Evolutionary conservation across 148 eudicot species (phyloP).

Genomic region (Euryodendron excelsum): DNA sequence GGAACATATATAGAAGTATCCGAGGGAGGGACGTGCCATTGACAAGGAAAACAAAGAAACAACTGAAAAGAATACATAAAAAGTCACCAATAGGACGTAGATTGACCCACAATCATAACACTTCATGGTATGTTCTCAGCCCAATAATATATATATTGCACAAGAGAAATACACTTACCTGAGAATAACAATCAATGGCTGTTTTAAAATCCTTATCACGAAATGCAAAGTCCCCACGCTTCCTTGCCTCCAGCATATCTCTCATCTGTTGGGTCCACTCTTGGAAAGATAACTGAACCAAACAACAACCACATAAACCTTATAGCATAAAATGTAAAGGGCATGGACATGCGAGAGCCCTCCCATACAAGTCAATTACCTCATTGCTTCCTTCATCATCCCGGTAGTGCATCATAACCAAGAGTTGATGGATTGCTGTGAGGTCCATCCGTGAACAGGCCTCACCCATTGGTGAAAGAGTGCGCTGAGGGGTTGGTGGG

Average conservation of each 20-base stretch:
- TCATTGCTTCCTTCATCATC: constrained; percentile 96
- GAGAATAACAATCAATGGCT: constrained; percentile 82
- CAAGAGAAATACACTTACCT: constrained; percentile 44
- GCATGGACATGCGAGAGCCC: background rate
- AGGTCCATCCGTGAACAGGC: constrained; percentile 93
- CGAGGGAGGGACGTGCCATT: background rate
- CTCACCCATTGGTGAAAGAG: constrained; percentile 84
- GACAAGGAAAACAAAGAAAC: background rate
- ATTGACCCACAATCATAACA: background rate
- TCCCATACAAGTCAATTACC: constrained; percentile 38
- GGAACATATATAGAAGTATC: background rate
- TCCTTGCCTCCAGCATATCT: constrained; percentile 82
- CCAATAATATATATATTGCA: too few species aligned
- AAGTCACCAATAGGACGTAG: background rate
- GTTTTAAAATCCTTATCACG: constrained; percentile 76
- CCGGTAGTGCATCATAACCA: constrained; percentile 61
- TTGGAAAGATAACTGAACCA: constrained; percentile 78
- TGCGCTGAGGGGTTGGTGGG: constrained; percentile 63
- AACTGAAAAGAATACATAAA: background rate
- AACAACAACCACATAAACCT: background rate
- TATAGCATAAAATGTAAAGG: background rate
- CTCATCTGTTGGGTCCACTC: constrained; percentile 97
- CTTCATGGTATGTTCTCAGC: too few species aligned
- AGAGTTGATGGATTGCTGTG: constrained; percentile 79
- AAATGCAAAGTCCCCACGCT: constrained; percentile 81